Conservation (phyloP, 176 grass and related monocot genomes). For the bread wheat (Triticum aestivum) region DNA sequence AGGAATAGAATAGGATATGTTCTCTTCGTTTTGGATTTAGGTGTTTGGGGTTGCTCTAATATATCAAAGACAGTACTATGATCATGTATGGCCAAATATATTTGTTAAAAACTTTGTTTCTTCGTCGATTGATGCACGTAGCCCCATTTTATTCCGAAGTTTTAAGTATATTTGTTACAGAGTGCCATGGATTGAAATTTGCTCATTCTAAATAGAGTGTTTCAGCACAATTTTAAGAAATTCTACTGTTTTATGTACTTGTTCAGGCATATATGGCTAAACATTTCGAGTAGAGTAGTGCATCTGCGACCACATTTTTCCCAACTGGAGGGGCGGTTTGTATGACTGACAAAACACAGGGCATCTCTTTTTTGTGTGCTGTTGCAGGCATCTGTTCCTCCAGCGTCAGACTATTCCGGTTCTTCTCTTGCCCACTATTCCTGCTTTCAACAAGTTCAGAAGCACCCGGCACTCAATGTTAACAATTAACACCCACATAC, state of each 20-base stretch:
- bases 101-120: background rate
- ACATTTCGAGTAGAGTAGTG: background rate
- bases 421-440: slow-evolving; percentile 14
- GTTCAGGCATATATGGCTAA: background rate
- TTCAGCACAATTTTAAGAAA: background rate
- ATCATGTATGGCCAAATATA: background rate
- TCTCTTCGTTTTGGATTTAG: slow-evolving; percentile 5
- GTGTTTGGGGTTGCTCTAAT: background rate
- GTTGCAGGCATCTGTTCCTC: slow-evolving; percentile 33
- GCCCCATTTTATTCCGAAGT: too few species aligned
- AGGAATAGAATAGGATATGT: slow-evolving; percentile 38
- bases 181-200: too few species aligned
- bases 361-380: slow-evolving; percentile 24
- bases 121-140: too few species aligned
- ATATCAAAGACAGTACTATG: background rate
- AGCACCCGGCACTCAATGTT: background rate
- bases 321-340: background rate
- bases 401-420: slow-evolving; percentile 15
- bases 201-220: background rate
- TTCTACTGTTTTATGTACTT: background rate
- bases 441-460: background rate
- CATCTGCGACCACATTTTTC: background rate
- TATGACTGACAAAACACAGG: slow-evolving; percentile 15
- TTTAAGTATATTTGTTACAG: too few species aligned
- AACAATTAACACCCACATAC: background rate